Percentiles rank a stretch among this genome's conserved stretches.
Conservation (phyloP, 2,329 filamentous ascomycete species). For the Aureobasidium leucospermi region DNA sequence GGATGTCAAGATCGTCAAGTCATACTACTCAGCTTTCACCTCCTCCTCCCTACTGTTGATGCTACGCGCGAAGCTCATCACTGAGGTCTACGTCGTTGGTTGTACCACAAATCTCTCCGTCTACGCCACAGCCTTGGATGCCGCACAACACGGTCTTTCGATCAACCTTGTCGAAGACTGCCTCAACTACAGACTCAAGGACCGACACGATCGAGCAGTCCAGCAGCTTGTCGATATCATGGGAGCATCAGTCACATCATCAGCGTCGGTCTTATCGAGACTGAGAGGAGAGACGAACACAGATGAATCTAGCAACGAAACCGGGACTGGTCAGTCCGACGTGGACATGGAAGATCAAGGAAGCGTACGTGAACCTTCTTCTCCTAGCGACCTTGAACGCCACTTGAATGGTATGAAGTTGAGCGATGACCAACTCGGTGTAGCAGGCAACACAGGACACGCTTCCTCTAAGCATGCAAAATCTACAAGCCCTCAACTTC, state of each 20-base stretch:
- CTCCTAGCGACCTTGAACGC: not conserved
- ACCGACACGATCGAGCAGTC: constrained; percentile 64
- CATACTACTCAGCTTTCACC: constrained; percentile 81
- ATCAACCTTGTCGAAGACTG: constrained; percentile 86
- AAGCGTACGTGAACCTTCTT: constrained; percentile 11
- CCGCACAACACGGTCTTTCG: constrained; percentile 77
- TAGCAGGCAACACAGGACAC: not conserved
- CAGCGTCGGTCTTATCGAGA: constrained; percentile 45
- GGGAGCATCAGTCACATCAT: constrained; percentile 58
- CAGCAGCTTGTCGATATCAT: constrained; percentile 65
- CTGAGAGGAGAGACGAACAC: constrained; percentile 9
- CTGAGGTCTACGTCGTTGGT: constrained; percentile 83
- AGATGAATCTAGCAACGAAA: constrained; percentile 10
- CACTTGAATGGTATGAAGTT: not conserved
- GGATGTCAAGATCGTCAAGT: constrained; percentile 58
- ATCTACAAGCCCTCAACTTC: constrained; percentile 33
- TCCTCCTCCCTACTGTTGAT: constrained; percentile 64
- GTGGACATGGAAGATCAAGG: constrained; percentile 3
- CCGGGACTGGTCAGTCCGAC: constrained; percentile 3
- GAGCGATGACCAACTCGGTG: not conserved
- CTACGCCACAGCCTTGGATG: constrained; percentile 85
- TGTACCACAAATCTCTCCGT: constrained; percentile 81
- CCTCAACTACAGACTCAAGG: constrained; percentile 66
- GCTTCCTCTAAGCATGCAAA: constrained; percentile 25
- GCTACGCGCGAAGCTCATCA: constrained; percentile 80